These are phyloP conservation scores for Veloboletus limbatus DNA, from an alignment of 1,284 basidiomycete genomes.

Conservation along the genomic window DNA sequence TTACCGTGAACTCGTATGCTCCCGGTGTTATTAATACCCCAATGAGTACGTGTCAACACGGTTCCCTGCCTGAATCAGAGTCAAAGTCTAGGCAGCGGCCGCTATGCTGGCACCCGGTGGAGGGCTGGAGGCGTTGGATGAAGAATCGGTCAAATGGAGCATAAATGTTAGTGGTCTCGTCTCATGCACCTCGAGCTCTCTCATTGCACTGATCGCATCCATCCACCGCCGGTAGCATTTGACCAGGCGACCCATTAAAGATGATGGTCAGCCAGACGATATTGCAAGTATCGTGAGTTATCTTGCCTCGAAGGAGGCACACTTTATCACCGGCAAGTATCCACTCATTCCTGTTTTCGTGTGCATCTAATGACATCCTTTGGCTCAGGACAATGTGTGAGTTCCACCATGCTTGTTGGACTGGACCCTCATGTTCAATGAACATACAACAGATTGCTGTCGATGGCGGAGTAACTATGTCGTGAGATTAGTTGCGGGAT, in stretches of 20 bases:
- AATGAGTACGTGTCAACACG: slow-evolving; percentile 15
- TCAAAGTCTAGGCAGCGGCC: slow-evolving; percentile 1
- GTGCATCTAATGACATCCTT: neutral
- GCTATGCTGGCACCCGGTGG: neutral
- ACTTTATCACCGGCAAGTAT: slow-evolving; percentile 26
- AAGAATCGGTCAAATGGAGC: slow-evolving; percentile 1
- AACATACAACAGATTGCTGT: slow-evolving; percentile 16
- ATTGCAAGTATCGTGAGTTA: slow-evolving; percentile 27
- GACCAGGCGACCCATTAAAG: slow-evolving; percentile 5
- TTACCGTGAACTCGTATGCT: slow-evolving; percentile 28
- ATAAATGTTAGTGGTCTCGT: slow-evolving; percentile 2
- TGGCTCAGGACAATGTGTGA: slow-evolving; percentile 25
- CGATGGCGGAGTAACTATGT: slow-evolving; percentile 18
- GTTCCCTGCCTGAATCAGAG: neutral
- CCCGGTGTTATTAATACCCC: slow-evolving; percentile 21
- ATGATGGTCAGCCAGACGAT: slow-evolving; percentile 22
- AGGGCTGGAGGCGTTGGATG: neutral
- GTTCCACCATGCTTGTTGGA: neutral
- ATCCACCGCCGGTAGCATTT: neutral
- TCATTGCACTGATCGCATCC: neutral
- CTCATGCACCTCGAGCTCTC: neutral
- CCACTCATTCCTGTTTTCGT: neutral
- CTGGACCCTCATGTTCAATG: slow-evolving; percentile 3
- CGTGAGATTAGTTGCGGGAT: slow-evolving; percentile 7
- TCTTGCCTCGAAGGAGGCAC: slow-evolving; percentile 26